Conservation (phyloP, 1,284 basidiomycete genomes). For the Malassezia dermatis region DNA sequence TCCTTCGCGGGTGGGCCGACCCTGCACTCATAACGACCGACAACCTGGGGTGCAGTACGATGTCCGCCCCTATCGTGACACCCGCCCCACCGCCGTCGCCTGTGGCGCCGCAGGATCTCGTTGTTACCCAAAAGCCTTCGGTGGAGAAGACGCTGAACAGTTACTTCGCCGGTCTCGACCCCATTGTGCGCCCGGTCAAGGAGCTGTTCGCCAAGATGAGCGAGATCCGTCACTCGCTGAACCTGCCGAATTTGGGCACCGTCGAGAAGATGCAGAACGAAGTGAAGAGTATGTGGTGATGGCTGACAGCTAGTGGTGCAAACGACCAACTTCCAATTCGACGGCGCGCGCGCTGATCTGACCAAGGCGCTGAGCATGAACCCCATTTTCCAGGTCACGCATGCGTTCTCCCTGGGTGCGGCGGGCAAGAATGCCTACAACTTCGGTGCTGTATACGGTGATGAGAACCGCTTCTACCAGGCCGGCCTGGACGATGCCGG, state of each 20-base stretch:
- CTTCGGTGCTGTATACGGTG: constrained; percentile 87
- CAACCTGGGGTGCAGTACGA: constrained; percentile 1
- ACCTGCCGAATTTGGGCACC: constrained; percentile 42
- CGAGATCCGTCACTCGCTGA: constrained; percentile 31
- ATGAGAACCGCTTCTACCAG: constrained; percentile 71
- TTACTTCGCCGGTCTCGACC: constrained; percentile 23
- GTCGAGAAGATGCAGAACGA: constrained; percentile 41
- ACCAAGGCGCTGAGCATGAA: constrained; percentile 85
- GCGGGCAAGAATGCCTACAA: constrained; percentile 63
- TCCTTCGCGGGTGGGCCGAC: constrained; percentile 6
- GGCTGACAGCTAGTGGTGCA: constrained; percentile 60
- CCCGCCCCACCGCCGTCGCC: background rate
- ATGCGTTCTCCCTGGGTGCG: constrained; percentile 76
- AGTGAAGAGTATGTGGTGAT: constrained; percentile 53
- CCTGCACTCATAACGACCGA: constrained; percentile 2
- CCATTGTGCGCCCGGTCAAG: constrained; percentile 28
- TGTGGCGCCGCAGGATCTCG: constrained; percentile 3
- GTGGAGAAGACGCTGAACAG: constrained; percentile 5
- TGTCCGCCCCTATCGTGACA: background rate
- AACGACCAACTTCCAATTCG: constrained; percentile 88
- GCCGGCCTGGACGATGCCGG: constrained; percentile 88
- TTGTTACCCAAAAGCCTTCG: constrained; percentile 4
- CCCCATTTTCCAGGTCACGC: constrained; percentile 95
- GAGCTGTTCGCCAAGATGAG: constrained; percentile 21
- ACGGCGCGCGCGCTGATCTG: constrained; percentile 89